A percentile compares a stretch with the other conserved stretches of the same genome.
These are phyloP conservation scores for Verbena officinalis DNA, from an alignment of 257 asterid species.

Conservation along the genomic window DNA sequence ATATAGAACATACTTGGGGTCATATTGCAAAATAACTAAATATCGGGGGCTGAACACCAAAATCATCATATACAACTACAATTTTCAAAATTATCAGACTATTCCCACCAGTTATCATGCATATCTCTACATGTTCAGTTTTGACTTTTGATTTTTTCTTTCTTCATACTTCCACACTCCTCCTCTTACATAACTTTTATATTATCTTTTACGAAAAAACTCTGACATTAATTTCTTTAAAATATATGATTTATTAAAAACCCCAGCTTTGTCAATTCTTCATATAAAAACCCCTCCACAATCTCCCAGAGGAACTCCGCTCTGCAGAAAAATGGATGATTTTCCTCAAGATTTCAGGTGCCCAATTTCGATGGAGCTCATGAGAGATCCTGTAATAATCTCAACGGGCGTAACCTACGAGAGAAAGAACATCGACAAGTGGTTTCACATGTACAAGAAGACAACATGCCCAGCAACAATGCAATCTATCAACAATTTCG, in stretches of 20 bases:
- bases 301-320: constrained; percentile 19
- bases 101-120: constrained; percentile 28
- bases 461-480: constrained; percentile 87
- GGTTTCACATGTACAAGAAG: constrained; percentile 70
- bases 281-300: constrained; percentile 12
- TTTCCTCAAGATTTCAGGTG: constrained; percentile 79
- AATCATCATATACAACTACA: constrained; percentile 8
- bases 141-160: constrained; percentile 59
- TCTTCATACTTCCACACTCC: constrained; percentile 42
- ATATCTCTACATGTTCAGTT: constrained; percentile 34
- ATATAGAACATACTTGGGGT: background rate
- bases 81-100: constrained; percentile 32
- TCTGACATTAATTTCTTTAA: too few relatives aligned
- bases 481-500: constrained; percentile 49
- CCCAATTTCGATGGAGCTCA: constrained; percentile 94
- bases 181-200: constrained; percentile 1
- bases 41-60: background rate
- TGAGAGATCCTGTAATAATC: constrained; percentile 87
- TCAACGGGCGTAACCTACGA: constrained; percentile 91
- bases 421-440: constrained; percentile 64
- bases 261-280: background rate
- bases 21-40: constrained; percentile 16
- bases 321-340: constrained; percentile 34
- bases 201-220: too few relatives aligned
- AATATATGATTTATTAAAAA: background rate